These are phyloP conservation scores for Dissoconium aciculare DNA, from an alignment of 2,329 filamentous ascomycete species.

Conservation along the genomic window DNA sequence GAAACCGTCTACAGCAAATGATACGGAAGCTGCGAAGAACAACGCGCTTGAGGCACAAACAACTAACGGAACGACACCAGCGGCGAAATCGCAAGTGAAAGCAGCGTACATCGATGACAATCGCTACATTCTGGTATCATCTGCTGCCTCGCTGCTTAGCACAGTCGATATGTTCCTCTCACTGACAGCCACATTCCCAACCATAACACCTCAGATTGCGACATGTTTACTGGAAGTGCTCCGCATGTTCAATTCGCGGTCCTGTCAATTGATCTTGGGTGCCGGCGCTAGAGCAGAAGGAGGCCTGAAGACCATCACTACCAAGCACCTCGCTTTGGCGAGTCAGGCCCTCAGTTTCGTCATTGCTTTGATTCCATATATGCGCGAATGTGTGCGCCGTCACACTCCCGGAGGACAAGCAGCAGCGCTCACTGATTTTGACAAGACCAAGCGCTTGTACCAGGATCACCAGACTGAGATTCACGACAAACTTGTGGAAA, in stretches of 20 bases:
- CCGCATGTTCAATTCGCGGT: constrained; percentile 86
- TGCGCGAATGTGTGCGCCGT: constrained; percentile 79
- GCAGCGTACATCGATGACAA: constrained; percentile 67
- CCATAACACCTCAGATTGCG: constrained; percentile 73
- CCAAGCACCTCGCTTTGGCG: constrained; percentile 82
- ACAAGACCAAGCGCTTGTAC: constrained; percentile 67
- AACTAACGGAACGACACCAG: constrained; percentile 10
- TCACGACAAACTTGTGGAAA: constrained; percentile 83
- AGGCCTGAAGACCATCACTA: constrained; percentile 89
- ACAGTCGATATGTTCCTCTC: constrained; percentile 73
- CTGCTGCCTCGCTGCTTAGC: constrained; percentile 64
- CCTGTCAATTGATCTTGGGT: constrained; percentile 89
- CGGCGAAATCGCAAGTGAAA: constrained; percentile 14
- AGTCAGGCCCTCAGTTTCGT: constrained; percentile 81
- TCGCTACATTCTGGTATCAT: constrained; percentile 71
- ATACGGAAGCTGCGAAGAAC: constrained; percentile 4
- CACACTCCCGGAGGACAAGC: constrained; percentile 42
- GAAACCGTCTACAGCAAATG: constrained; percentile 3
- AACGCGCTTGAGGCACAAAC: constrained; percentile 5
- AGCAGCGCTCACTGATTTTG: constrained; percentile 59
- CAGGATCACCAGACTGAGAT: constrained; percentile 86
- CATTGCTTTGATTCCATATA: constrained; percentile 71
- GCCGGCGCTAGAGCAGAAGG: constrained; percentile 81
- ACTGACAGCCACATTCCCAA: constrained; percentile 71
- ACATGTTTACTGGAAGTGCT: constrained; percentile 69